phyloP scores from a whole-genome alignment of 2,329 filamentous ascomycete genomes.

The Cladosporium sp. region DNA sequence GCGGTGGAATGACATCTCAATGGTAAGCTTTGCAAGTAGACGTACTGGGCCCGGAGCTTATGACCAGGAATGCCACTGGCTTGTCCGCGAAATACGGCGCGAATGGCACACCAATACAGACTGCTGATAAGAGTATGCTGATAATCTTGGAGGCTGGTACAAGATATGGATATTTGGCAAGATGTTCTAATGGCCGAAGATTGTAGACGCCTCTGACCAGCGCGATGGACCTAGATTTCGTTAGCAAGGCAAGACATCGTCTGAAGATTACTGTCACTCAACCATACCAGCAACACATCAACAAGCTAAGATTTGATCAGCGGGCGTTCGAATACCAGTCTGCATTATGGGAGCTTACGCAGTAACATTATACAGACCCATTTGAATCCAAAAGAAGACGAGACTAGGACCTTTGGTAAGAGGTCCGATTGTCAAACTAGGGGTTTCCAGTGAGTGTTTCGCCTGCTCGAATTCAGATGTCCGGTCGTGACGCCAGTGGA shows the following conservation, averaged over 20 bases:
- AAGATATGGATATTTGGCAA: conserved; percentile 3
- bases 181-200: neutral
- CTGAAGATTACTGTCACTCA: neutral
- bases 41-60: conserved; percentile 17
- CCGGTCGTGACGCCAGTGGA: conserved; percentile 14
- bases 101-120: conserved; percentile 15
- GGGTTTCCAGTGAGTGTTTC: conserved; percentile 10
- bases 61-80: conserved; percentile 8
- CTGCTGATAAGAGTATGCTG: conserved; percentile 13
- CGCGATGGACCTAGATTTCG: conserved; percentile 15
- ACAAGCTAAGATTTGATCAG: neutral
- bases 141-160: conserved; percentile 11
- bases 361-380: conserved; percentile 18
- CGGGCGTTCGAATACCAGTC: neutral
- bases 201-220: conserved; percentile 19
- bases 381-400: conserved; percentile 18
- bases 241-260: no score
- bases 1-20: neutral
- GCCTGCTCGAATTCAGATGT: conserved; percentile 16
- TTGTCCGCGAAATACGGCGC: conserved; percentile 13
- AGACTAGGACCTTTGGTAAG: conserved; percentile 18
- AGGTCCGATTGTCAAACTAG: conserved; percentile 18
- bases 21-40: neutral
- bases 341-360: conserved; percentile 3
- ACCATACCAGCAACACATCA: conserved; percentile 7